phyloP scores from a whole-genome alignment of 169 alveolate species.

The Amoebophrya sp. region DNA sequence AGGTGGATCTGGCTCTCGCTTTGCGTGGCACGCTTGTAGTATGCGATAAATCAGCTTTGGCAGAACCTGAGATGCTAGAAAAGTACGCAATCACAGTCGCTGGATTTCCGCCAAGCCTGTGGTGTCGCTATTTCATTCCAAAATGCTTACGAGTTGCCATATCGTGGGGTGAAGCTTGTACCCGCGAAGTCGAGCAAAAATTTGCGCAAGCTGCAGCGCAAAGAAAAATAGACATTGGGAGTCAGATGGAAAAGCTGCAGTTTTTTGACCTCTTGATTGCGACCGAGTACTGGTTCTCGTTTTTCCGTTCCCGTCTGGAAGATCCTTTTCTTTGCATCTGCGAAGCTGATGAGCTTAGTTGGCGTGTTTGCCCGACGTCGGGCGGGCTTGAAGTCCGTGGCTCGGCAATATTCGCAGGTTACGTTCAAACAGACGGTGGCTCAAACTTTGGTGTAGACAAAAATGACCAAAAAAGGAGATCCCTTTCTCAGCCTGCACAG shows the following conservation, averaged over 20 bases:
- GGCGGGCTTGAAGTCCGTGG: background rate
- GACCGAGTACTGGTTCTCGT: background rate
- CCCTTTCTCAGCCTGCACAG: too few relatives aligned
- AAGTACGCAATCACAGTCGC: background rate
- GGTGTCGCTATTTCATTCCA: background rate
- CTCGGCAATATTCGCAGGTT: background rate
- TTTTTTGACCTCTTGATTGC: background rate
- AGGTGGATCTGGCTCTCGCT: background rate
- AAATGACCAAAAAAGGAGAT: too few relatives aligned
- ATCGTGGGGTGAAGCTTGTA: background rate
- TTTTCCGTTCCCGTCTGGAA: background rate
- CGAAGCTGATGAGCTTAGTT: background rate
- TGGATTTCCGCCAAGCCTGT: background rate
- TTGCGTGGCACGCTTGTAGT: background rate
- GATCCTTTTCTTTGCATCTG: background rate
- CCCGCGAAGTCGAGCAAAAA: background rate
- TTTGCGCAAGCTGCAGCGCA: too few relatives aligned
- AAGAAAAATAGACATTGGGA: too few relatives aligned
- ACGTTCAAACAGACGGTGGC: background rate
- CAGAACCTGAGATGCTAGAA: background rate
- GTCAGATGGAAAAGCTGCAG: too few relatives aligned
- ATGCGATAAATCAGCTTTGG: background rate
- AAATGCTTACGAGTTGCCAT: background rate
- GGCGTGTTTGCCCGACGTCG: background rate
- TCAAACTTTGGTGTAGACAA: too few relatives aligned